Percentiles rank a stretch among this genome's conserved stretches.
Conservation (phyloP, 2,329 filamentous ascomycete species). For the Diaporthe vexans region DNA sequence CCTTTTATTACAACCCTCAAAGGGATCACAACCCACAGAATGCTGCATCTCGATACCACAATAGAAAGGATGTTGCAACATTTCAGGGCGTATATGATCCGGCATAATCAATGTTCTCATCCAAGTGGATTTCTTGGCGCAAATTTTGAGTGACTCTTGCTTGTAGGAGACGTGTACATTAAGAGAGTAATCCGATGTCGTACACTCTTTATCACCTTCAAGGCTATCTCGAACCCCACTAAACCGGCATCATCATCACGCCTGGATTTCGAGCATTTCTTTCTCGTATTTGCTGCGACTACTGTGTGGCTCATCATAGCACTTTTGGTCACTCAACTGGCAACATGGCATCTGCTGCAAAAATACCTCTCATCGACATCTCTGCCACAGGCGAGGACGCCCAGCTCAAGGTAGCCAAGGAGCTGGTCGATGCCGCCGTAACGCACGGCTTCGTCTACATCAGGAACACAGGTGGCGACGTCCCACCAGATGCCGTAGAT, state of each 20-base stretch:
- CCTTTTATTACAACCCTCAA: too few species aligned
- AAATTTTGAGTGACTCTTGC: neutral
- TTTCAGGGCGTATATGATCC: neutral
- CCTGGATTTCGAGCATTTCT: neutral
- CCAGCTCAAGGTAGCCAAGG: conserved; percentile 70
- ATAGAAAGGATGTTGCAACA: neutral
- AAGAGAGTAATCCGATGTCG: neutral
- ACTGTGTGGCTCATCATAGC: neutral
- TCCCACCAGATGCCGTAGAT: conserved; percentile 76
- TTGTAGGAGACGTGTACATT: too few species aligned
- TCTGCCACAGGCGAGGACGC: conserved; percentile 67
- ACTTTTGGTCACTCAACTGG: neutral
- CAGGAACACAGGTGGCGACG: conserved; percentile 78
- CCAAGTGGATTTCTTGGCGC: too few species aligned
- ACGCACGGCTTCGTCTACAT: conserved; percentile 93
- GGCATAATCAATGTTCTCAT: neutral
- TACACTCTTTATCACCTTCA: conserved; percentile 2
- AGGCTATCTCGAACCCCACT: conserved; percentile 29
- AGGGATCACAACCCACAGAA: neutral
- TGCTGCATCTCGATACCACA: neutral
- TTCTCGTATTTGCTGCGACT: neutral
- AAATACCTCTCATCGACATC: conserved; percentile 88
- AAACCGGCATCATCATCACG: conserved; percentile 21
- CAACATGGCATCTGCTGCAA: conserved; percentile 52
- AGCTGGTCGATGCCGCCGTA: conserved; percentile 83